Evolutionary conservation across 306 rosid species (phyloP).

Genomic region (Lotus japonicus): DNA sequence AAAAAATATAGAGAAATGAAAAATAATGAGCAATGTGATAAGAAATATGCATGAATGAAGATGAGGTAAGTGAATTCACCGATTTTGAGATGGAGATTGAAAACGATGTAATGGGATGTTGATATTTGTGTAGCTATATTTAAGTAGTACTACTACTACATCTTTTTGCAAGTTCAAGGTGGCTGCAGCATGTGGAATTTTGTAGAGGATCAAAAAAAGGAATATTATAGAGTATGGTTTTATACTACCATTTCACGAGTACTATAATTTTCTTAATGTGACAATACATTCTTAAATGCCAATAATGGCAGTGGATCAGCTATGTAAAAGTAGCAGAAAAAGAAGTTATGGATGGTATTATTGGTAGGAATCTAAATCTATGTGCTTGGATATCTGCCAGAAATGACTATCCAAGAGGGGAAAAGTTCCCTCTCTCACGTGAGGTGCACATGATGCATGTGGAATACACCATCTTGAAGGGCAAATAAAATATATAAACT

Average conservation of each 20-base stretch:
- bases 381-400: background rate
- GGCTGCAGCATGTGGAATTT: constrained; percentile 19
- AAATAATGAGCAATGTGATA: no score
- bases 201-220: constrained; percentile 4
- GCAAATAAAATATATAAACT: background rate
- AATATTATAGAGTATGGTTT: constrained; percentile 14
- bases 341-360: background rate
- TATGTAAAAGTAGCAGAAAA: constrained; percentile 5
- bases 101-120: background rate
- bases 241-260: background rate
- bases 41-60: no score
- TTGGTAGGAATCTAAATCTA: background rate
- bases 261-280: background rate
- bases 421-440: constrained; percentile 18
- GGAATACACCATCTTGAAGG: background rate
- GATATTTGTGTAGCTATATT: constrained; percentile 4
- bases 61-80: no score
- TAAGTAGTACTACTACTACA: no score
- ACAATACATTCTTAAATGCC: background rate
- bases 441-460: constrained; percentile 21
- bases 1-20: no score
- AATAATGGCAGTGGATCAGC: background rate
- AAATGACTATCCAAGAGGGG: background rate
- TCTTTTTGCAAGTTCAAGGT: constrained; percentile 27
- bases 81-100: no score